Base-by-base conservation (phyloP, 805 yeast species). In the Ogataea henricii region DNA sequence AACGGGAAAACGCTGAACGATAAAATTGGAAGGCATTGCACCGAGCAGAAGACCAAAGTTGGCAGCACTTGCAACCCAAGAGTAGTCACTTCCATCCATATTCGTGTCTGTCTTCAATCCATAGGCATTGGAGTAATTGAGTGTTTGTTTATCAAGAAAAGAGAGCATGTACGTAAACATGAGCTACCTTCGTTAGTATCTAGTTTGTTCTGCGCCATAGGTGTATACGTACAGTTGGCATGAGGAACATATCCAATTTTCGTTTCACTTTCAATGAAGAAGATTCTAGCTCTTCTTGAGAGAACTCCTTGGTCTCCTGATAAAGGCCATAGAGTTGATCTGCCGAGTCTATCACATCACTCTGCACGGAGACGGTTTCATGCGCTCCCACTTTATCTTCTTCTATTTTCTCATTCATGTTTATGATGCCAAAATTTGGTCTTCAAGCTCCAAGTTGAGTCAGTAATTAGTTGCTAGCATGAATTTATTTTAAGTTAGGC, bases 121-220 rank as follows among this genome's bases (percentile, higher is more conserved):
- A 32, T 55, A 57, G 26, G 82, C 72, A 2, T 84, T 71, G 1
- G 85, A 83, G 40, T 71, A 73, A 20, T 79, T 69, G 46, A 72
- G 71, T 8, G 83, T 67, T 18, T 69, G 64, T 58, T 82, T 82
- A 64, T 82, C 87, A 78, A 81, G 74, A 57, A 70, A 79, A 4
- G 49, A 47, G 14, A 76, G 62, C 27, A 77, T 69, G 60, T 79
- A 79, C 25, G 79, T 60, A 37, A 74, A 49, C 52, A 74, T 72
- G 66, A 80, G 68, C 46, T 32, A 9, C 8, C 29, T 4, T 4
- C 4, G 6, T 40, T 40, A 27, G 35, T 26, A 14, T 9, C n/a
- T 6, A 6, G n/a, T 17, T 16, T 17, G 6, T 4, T 17, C 4
- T 10, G 4, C 12, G n/a, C 12, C 13, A 9, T 14, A 5, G n/a